Conservation (phyloP, 2,329 filamentous ascomycete species). For the Diaporthe sp. region DNA sequence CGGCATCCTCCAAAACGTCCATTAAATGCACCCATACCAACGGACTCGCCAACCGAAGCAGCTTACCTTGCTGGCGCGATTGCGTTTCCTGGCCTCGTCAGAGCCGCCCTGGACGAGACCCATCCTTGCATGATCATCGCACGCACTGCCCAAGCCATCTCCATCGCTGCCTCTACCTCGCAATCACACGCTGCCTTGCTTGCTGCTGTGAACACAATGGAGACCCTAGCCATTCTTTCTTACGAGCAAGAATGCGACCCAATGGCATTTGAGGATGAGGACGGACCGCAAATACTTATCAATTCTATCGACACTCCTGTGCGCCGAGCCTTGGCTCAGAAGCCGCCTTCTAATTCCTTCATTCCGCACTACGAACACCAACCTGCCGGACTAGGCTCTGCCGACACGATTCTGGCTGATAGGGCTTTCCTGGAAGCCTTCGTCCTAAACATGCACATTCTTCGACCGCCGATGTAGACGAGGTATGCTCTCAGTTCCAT, state of each 20-base stretch:
- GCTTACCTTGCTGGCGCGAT: background rate
- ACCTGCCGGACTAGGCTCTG: background rate
- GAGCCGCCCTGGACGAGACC: background rate
- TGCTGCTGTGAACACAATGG: background rate
- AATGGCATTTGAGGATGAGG: background rate
- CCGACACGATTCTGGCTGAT: background rate
- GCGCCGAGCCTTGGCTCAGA: background rate
- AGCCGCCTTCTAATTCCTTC: background rate
- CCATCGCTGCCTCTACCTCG: background rate
- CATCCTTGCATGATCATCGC: background rate
- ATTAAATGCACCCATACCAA: background rate
- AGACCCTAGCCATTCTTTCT: background rate
- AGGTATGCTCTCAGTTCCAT: background rate
- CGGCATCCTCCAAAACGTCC: background rate
- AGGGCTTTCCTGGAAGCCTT: background rate
- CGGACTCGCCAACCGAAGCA: background rate
- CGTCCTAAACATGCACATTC: background rate
- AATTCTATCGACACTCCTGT: background rate
- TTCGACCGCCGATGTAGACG: background rate
- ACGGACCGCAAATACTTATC: background rate
- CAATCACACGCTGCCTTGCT: background rate
- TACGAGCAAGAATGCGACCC: background rate
- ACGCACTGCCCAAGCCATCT: background rate
- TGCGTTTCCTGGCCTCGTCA: background rate
- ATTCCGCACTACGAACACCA: background rate